Evolutionary conservation across 2,329 filamentous ascomycete genomes (phyloP).

Genomic region (Nigrospora sphaerica): DNA sequence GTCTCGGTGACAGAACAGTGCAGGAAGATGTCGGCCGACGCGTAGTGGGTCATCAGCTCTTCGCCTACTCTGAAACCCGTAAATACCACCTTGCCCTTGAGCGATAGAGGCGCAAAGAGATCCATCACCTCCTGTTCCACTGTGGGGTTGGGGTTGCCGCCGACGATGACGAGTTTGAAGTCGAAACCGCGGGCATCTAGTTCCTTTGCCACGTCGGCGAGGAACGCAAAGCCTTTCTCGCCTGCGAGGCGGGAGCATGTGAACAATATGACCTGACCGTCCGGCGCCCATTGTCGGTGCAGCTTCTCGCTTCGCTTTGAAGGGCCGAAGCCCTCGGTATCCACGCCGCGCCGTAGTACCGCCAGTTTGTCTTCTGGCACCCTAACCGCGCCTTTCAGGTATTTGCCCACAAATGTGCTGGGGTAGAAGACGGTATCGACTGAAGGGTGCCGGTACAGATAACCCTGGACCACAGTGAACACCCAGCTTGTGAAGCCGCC

Average conservation of each 20-base stretch:
- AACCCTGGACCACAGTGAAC: slow-evolving; percentile 57
- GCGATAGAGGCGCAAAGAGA: slow-evolving; percentile 45
- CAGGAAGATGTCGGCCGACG: slow-evolving; percentile 61
- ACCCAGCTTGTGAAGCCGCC: slow-evolving; percentile 54
- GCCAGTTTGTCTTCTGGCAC: slow-evolving; percentile 51
- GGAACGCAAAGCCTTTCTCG: slow-evolving; percentile 65
- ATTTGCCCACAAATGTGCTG: slow-evolving; percentile 53
- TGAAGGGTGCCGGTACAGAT: slow-evolving; percentile 53
- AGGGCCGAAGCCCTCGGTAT: slow-evolving; percentile 55
- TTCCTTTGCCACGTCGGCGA: slow-evolving; percentile 46
- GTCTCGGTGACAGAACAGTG: slow-evolving; percentile 68
- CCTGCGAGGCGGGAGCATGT: slow-evolving; percentile 61
- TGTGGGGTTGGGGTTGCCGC: slow-evolving; percentile 57
- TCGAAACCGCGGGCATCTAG: slow-evolving; percentile 47
- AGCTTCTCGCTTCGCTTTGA: slow-evolving; percentile 41
- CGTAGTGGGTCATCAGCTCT: slow-evolving; percentile 58
- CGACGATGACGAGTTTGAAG: slow-evolving; percentile 61
- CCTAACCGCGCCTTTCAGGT: slow-evolving; percentile 46
- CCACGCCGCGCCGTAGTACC: slow-evolving; percentile 57
- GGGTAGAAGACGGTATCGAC: slow-evolving; percentile 65
- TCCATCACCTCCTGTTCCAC: slow-evolving; percentile 55
- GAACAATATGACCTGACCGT: slow-evolving; percentile 57
- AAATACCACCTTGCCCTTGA: slow-evolving; percentile 52
- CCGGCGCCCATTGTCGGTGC: slow-evolving; percentile 47
- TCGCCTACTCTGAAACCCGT: slow-evolving; percentile 56